Evolutionary conservation across 352 stramenopile species (phyloP).

Genomic region (Phytophthora idaei): DNA sequence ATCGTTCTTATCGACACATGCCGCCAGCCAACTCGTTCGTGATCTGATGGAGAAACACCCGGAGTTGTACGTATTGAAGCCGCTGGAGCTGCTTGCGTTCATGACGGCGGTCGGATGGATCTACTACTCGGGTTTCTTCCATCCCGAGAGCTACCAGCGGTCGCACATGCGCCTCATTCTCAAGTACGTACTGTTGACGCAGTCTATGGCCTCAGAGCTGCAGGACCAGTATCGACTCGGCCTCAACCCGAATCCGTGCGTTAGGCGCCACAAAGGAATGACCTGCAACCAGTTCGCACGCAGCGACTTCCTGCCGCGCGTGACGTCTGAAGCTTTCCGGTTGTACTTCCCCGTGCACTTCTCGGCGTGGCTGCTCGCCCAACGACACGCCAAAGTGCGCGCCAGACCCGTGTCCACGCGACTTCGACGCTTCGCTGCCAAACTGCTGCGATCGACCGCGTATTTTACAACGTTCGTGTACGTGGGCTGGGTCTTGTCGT

Average conservation of each 20-base stretch:
- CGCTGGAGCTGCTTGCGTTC: slow-evolving; percentile 57
- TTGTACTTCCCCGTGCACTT: slow-evolving; percentile 68
- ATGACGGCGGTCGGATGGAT: slow-evolving; percentile 63
- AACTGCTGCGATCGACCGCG: slow-evolving; percentile 51
- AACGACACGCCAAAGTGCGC: slow-evolving; percentile 49
- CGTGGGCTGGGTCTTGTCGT: slow-evolving; percentile 55
- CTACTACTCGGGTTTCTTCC: slow-evolving; percentile 63
- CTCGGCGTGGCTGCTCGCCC: slow-evolving; percentile 50
- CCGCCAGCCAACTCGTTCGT: slow-evolving; percentile 43
- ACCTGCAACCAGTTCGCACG: slow-evolving; percentile 50
- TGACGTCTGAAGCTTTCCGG: slow-evolving; percentile 44
- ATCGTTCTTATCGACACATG: slow-evolving; percentile 58
- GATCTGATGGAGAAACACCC: slow-evolving; percentile 38
- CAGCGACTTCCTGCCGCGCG: slow-evolving; percentile 44
- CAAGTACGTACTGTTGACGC: slow-evolving; percentile 59
- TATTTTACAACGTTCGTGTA: slow-evolving; percentile 65
- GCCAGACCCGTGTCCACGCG: slow-evolving; percentile 37
- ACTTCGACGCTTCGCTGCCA: slow-evolving; percentile 34
- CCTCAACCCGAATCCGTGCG: slow-evolving; percentile 56
- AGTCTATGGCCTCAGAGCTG: slow-evolving; percentile 35
- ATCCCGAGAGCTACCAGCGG: slow-evolving; percentile 61
- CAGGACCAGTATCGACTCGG: slow-evolving; percentile 49
- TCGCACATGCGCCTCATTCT: slow-evolving; percentile 65
- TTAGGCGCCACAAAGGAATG: slow-evolving; percentile 46
- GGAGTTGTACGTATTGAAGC: slow-evolving; percentile 35